Percentiles rank a stretch among this genome's conserved stretches.
Evolutionary conservation across 23 red algal genomes (phyloP).

Genomic region (Gracilariopsis chorda): DNA sequence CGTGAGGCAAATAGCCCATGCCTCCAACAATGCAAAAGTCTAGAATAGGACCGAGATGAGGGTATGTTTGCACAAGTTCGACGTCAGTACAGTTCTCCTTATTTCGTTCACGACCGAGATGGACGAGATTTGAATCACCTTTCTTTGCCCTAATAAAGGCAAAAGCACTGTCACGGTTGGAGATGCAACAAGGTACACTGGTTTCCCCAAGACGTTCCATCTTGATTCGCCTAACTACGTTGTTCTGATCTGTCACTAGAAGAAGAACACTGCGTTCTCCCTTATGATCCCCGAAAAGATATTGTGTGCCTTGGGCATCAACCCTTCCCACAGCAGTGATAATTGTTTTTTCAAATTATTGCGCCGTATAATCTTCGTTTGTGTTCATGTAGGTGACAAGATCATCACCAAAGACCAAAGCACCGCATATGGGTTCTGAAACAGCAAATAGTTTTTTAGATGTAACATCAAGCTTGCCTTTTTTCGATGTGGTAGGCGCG

Average conservation of each 20-base stretch:
- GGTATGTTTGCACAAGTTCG: conserved; percentile 83
- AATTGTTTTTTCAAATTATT: conserved; percentile 51
- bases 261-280: conserved; percentile 82
- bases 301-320: conserved; percentile 68
- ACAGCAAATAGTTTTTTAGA: conserved; percentile 77
- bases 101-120: conserved; percentile 23
- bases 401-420: conserved; percentile 81
- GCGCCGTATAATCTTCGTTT: not conserved
- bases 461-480: conserved; percentile 62
- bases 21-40: conserved; percentile 91
- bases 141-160: conserved; percentile 78
- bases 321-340: conserved; percentile 59
- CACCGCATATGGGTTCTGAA: conserved; percentile 54
- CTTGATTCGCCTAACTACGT: conserved; percentile 31
- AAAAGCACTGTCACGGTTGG: conserved; percentile 84
- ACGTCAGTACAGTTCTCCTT: conserved; percentile 36
- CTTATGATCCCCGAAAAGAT: conserved; percentile 87
- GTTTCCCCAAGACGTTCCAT: conserved; percentile 85
- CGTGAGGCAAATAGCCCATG: conserved; percentile 61
- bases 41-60: conserved; percentile 88
- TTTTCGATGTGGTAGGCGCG: conserved; percentile 29
- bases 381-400: conserved; percentile 59
- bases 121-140: conserved; percentile 90
- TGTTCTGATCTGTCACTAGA: conserved; percentile 41
- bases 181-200: conserved; percentile 63